Evolutionary conservation across 169 alveolate genomes (phyloP).

Genomic region (Eimeria tenella): DNA sequence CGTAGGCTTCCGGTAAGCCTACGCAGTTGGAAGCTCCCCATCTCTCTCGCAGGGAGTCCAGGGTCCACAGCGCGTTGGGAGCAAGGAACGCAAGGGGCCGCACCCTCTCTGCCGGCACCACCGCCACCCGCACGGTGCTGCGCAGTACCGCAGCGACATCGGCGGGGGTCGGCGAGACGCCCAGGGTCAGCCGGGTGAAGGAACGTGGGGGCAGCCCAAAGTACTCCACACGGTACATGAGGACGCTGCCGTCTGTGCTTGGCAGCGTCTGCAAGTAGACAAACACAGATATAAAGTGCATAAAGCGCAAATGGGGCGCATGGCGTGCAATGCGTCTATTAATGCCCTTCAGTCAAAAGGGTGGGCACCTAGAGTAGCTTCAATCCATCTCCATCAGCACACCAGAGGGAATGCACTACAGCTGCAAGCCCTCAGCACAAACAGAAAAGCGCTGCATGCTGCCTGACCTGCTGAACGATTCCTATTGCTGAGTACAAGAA

Average conservation of each 20-base stretch:
- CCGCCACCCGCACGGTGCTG: neutral
- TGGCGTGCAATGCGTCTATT: no score
- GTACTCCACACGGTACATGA: slow-evolving; percentile 2
- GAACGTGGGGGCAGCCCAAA: slow-evolving; percentile 6
- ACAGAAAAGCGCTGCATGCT: neutral
- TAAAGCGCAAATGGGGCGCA: no score
- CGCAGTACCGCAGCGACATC: neutral
- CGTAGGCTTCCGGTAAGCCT: neutral
- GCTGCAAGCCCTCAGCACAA: neutral
- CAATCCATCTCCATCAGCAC: neutral
- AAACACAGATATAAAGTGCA: neutral
- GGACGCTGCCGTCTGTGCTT: neutral
- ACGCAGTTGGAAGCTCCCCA: slow-evolving; percentile 6
- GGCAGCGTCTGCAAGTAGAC: neutral
- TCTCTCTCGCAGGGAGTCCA: neutral
- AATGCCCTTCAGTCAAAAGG: no score
- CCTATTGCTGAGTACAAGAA: slow-evolving; percentile 12
- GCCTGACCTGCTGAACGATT: slow-evolving; percentile 15
- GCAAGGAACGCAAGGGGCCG: neutral
- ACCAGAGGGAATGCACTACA: neutral
- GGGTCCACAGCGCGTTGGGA: neutral
- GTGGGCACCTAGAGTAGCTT: neutral
- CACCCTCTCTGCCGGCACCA: neutral
- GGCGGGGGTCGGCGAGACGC: neutral
- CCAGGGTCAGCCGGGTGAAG: neutral